Conservation (phyloP, 163 green algal species). For the Picocystis sp. region DNA sequence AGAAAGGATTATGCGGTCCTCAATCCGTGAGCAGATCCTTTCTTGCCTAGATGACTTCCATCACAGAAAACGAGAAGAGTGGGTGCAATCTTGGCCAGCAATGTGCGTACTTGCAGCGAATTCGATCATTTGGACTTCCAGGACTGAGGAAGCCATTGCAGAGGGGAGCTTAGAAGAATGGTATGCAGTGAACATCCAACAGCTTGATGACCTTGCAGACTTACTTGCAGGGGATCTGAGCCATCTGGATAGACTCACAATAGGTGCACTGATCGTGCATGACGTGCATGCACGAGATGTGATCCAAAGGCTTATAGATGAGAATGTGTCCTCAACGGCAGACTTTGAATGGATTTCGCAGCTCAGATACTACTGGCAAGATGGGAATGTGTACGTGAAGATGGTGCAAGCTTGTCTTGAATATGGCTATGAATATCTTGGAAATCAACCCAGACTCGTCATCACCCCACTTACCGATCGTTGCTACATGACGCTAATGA, state of each 20-base stretch:
- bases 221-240: constrained; percentile 44
- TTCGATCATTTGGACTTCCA: constrained; percentile 39
- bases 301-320: constrained; percentile 39
- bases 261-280: constrained; percentile 55
- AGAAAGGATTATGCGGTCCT: constrained; percentile 43
- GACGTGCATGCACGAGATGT: constrained; percentile 65
- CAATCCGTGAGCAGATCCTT: constrained; percentile 32
- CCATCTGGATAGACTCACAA: constrained; percentile 42
- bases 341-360: constrained; percentile 67
- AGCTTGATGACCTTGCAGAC: constrained; percentile 63
- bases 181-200: constrained; percentile 29
- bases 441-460: constrained; percentile 54
- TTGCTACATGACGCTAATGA: constrained; percentile 81
- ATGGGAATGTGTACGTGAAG: constrained; percentile 44
- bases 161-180: constrained; percentile 17
- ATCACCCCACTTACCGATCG: constrained; percentile 75
- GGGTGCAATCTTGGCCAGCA: constrained; percentile 49
- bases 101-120: constrained; percentile 51
- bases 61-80: constrained; percentile 23
- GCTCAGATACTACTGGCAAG: constrained; percentile 54
- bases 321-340: constrained; percentile 19
- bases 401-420: constrained; percentile 52
- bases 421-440: constrained; percentile 69
- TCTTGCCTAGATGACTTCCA: constrained; percentile 6
- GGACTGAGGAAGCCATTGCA: constrained; percentile 41